Evolutionary conservation across 2,329 filamentous ascomycete genomes (phyloP).

Genomic region (Nemania abortiva): DNA sequence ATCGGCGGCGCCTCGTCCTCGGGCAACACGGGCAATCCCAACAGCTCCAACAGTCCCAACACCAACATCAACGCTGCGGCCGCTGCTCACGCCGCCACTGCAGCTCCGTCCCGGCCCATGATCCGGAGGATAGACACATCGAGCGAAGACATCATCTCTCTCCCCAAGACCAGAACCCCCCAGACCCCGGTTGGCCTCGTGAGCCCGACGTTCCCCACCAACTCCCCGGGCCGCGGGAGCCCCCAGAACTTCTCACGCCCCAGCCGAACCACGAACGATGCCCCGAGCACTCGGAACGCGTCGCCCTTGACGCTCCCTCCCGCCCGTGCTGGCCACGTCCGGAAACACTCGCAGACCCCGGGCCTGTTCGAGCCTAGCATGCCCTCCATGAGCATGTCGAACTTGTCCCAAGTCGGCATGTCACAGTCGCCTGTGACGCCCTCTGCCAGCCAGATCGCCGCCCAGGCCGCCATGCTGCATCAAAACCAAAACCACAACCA

Average conservation of each 20-base stretch:
- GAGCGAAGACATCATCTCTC: conserved; percentile 60
- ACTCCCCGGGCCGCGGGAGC: conserved; percentile 61
- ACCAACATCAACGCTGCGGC: conserved; percentile 47
- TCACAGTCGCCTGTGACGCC: conserved; percentile 59
- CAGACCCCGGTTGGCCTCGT: conserved; percentile 54
- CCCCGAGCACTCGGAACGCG: conserved; percentile 54
- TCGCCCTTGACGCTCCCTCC: conserved; percentile 60
- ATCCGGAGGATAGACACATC: conserved; percentile 61
- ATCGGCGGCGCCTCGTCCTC: conserved; percentile 28
- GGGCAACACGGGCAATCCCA: conserved; percentile 40
- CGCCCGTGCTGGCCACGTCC: conserved; percentile 52
- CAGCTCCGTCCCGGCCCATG: conserved; percentile 51
- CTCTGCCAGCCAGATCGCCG: conserved; percentile 81
- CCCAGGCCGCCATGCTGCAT: conserved; percentile 77
- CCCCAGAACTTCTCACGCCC: conserved; percentile 72
- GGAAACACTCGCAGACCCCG: conserved; percentile 78
- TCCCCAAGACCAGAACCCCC: conserved; percentile 60
- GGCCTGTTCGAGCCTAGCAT: conserved; percentile 82
- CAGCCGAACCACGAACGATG: conserved; percentile 52
- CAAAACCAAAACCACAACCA: conserved; percentile 60
- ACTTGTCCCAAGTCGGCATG: conserved; percentile 64
- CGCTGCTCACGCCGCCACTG: conserved; percentile 46
- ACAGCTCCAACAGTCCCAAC: conserved; percentile 28
- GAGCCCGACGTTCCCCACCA: conserved; percentile 62
- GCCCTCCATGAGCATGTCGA: conserved; percentile 70